Conservation (phyloP, 768 basidiomycete species). For the Termitomyces sp. region DNA sequence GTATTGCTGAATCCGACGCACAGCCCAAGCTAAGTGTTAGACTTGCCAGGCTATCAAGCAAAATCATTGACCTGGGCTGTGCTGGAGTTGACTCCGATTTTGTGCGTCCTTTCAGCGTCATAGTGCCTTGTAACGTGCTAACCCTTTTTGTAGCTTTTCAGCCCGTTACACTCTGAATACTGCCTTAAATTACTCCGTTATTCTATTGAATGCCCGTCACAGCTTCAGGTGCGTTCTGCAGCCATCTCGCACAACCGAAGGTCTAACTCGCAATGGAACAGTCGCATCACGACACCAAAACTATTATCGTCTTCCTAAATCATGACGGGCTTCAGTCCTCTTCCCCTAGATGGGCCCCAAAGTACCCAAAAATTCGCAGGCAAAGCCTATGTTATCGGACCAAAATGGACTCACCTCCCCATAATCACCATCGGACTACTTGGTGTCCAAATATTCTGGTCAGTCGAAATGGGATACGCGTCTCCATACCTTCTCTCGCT, state of each 20-base stretch:
- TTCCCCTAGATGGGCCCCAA: constrained; percentile 4
- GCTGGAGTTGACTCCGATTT: background rate
- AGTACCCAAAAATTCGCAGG: constrained; percentile 31
- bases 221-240: background rate
- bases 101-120: background rate
- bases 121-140: background rate
- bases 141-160: background rate
- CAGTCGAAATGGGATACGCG: constrained; percentile 90
- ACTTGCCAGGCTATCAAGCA: background rate
- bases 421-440: constrained; percentile 75
- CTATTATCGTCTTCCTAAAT: background rate
- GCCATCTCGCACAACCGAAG: background rate
- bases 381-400: constrained; percentile 61
- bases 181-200: background rate
- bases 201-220: constrained; percentile 1
- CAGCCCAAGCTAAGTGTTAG: background rate
- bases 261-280: background rate
- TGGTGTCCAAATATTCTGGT: constrained; percentile 90
- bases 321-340: constrained; percentile 15
- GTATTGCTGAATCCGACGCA: background rate
- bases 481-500: constrained; percentile 89
- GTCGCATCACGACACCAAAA: background rate
- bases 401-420: constrained; percentile 64
- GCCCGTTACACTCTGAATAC: background rate
- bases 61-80: background rate